A percentile compares a stretch with the other conserved stretches of the same genome.
phyloP scores from a whole-genome alignment of 345 rosid genomes.

The Heritiera littoralis region DNA sequence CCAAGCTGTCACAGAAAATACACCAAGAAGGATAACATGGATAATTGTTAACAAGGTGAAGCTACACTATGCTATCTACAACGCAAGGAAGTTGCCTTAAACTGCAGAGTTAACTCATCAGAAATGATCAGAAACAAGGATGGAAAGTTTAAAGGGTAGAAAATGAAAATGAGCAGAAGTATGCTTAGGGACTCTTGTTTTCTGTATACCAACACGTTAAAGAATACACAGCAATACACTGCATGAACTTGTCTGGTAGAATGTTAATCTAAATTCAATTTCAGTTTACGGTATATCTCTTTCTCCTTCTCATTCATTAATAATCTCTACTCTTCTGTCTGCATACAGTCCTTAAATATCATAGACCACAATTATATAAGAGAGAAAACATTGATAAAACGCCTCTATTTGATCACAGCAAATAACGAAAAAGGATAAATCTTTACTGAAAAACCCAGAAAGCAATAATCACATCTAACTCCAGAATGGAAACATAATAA shows the following conservation, averaged over 20 bases:
- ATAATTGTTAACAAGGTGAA: neutral
- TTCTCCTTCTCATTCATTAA: neutral
- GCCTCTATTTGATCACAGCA: neutral
- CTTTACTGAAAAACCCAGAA: neutral
- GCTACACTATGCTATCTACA: neutral
- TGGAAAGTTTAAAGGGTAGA: neutral
- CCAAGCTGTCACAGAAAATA: neutral
- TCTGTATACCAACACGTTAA: neutral
- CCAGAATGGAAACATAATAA: neutral
- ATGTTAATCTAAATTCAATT: neutral
- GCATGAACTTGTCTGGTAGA: neutral
- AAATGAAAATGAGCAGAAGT: neutral
- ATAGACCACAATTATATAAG: neutral
- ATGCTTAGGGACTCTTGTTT: too few species aligned
- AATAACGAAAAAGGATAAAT: neutral
- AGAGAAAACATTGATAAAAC: constrained; percentile 9
- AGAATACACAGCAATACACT: neutral
- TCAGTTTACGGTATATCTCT: neutral
- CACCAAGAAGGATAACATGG: neutral
- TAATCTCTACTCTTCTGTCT: neutral
- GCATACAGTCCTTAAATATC: neutral
- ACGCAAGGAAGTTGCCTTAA: neutral
- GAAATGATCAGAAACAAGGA: neutral
- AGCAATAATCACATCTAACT: neutral
- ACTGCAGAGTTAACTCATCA: constrained; percentile 1